Evolutionary conservation across 2,329 filamentous ascomycete genomes (phyloP).

Genomic region (Cladophialophora exuberans): DNA sequence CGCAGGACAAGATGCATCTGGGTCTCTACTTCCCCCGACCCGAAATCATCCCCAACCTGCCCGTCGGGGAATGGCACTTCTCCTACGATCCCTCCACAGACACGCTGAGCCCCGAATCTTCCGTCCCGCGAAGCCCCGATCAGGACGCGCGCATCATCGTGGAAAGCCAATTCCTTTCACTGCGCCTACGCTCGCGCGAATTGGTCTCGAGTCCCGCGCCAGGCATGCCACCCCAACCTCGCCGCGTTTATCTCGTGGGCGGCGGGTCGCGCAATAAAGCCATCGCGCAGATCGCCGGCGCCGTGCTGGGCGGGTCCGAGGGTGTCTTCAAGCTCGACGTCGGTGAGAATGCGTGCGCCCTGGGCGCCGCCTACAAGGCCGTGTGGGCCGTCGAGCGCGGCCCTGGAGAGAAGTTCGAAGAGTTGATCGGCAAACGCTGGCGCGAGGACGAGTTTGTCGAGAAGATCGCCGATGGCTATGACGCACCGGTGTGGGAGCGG

Average conservation of each 20-base stretch:
- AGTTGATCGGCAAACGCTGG: conserved; percentile 83
- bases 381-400: conserved; percentile 79
- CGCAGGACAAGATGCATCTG: conserved; percentile 69
- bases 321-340: conserved; percentile 94
- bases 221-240: conserved; percentile 76
- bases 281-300: conserved; percentile 80
- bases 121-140: conserved; percentile 59
- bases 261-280: conserved; percentile 88
- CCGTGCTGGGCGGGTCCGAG: conserved; percentile 85
- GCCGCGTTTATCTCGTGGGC: conserved; percentile 90
- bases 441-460: conserved; percentile 80
- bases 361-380: conserved; percentile 94
- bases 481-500: conserved; percentile 70
- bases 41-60: conserved; percentile 93
- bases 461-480: conserved; percentile 81
- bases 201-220: conserved; percentile 65
- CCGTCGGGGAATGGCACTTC: conserved; percentile 84
- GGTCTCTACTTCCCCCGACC: conserved; percentile 94
- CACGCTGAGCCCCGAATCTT: conserved; percentile 56
- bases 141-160: conserved; percentile 85
- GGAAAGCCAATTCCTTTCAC: conserved; percentile 91
- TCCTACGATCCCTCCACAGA: conserved; percentile 57
- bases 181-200: conserved; percentile 79
- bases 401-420: conserved; percentile 79
- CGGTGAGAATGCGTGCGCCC: conserved; percentile 89